Percentiles rank a stretch among this genome's conserved stretches.
These are phyloP conservation scores for Solanum pinnatisectum DNA, from an alignment of 257 asterid species.

Conservation along the genomic window DNA sequence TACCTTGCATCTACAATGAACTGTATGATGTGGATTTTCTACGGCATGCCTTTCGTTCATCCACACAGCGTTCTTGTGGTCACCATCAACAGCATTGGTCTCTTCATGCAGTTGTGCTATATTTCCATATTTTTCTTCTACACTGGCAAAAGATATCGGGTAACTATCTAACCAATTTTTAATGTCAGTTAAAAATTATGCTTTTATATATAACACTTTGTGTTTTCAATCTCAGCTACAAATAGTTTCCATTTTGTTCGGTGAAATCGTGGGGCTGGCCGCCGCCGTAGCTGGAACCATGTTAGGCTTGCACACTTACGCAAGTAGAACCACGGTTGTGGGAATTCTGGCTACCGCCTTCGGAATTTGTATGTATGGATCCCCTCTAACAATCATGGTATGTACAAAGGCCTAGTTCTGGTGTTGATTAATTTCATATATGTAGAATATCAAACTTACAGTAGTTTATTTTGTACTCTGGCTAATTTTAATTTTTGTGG, in stretches of 20 bases:
- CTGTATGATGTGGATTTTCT: slow-evolving; percentile 60
- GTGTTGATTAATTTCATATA: neutral
- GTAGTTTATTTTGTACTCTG: neutral
- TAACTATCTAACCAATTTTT: neutral
- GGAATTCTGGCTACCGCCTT: slow-evolving; percentile 43
- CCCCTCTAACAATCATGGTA: slow-evolving; percentile 60
- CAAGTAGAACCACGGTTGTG: slow-evolving; percentile 32
- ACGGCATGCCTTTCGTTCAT: slow-evolving; percentile 51
- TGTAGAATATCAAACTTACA: neutral
- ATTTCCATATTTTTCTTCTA: slow-evolving; percentile 32
- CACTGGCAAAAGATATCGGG: slow-evolving; percentile 26
- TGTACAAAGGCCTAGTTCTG: neutral
- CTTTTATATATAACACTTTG: neutral
- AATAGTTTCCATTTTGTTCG: slow-evolving; percentile 2
- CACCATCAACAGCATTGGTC: slow-evolving; percentile 45
- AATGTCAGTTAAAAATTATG: neutral
- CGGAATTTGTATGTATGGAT: slow-evolving; percentile 47
- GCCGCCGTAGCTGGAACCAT: slow-evolving; percentile 22
- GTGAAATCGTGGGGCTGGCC: slow-evolving; percentile 12
- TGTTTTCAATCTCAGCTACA: slow-evolving; percentile 11
- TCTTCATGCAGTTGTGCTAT: slow-evolving; percentile 23
- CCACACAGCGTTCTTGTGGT: slow-evolving; percentile 43
- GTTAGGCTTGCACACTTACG: slow-evolving; percentile 14
- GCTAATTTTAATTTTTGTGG: neutral
- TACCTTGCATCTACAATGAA: slow-evolving; percentile 45